Conservation (phyloP, 345 rosid genomes). For the Hibiscus mutabilis region DNA sequence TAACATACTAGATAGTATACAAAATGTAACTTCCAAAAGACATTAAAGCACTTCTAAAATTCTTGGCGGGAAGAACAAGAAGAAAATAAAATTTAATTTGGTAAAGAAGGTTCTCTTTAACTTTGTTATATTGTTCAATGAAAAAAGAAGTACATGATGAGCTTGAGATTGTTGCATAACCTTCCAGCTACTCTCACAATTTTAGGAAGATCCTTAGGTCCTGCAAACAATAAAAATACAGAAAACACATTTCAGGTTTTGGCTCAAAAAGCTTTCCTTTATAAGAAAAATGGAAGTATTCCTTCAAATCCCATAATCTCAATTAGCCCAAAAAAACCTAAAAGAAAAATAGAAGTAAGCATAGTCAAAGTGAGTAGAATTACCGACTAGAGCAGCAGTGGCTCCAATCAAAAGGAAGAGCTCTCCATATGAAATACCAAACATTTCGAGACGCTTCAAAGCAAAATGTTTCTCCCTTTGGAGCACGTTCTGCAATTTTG, state of each 20-base stretch:
- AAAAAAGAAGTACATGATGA: slow-evolving; percentile 49
- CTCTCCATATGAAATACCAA: slow-evolving; percentile 68
- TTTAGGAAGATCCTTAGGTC: slow-evolving; percentile 76
- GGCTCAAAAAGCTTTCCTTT: not conserved
- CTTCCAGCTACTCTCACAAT: slow-evolving; percentile 78
- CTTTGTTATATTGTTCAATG: not conserved
- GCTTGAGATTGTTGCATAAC: slow-evolving; percentile 90
- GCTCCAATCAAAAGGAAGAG: slow-evolving; percentile 55
- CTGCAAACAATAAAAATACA: slow-evolving; percentile 21
- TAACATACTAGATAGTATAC: not conserved
- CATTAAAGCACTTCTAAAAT: not conserved
- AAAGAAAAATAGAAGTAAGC: not conserved
- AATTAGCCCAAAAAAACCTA: not conserved
- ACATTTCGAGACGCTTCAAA: slow-evolving; percentile 22
- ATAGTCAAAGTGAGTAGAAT: not conserved
- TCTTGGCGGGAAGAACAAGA: not conserved
- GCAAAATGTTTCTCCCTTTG: not conserved
- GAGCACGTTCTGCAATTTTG: too few relatives aligned
- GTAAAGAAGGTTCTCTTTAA: not conserved
- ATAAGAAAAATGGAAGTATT: not conserved
- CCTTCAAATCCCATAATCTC: not conserved
- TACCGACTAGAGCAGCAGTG: slow-evolving; percentile 64
- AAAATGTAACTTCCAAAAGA: not conserved
- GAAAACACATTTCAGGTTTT: slow-evolving; percentile 2
- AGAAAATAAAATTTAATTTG: not conserved